A percentile compares a stretch with the other conserved stretches of the same genome.
These are phyloP conservation scores for Candida vaughaniae DNA, from an alignment of 805 yeast species.

Conservation along the genomic window DNA sequence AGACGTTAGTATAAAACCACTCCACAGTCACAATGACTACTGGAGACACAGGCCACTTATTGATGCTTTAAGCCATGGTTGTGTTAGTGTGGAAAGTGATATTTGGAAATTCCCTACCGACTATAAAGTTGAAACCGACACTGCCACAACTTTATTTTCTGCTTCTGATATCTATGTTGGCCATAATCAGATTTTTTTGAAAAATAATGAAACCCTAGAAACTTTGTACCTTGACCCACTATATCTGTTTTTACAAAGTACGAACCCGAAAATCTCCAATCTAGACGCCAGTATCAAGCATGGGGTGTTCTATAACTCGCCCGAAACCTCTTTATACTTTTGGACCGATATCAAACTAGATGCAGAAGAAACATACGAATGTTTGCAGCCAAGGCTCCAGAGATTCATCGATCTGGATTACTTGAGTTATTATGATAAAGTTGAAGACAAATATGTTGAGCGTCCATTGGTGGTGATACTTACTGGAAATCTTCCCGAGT, in stretches of 20 bases:
- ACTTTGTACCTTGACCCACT: slow-evolving; percentile 55
- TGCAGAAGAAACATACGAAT: slow-evolving; percentile 47
- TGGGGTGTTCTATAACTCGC: slow-evolving; percentile 42
- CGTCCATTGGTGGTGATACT: slow-evolving; percentile 64
- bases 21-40: slow-evolving; percentile 73
- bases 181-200: slow-evolving; percentile 51
- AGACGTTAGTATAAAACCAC: slow-evolving; percentile 40
- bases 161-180: slow-evolving; percentile 55
- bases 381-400: slow-evolving; percentile 44
- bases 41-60: slow-evolving; percentile 58
- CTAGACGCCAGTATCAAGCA: slow-evolving; percentile 20
- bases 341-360: slow-evolving; percentile 65
- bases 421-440: slow-evolving; percentile 48
- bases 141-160: slow-evolving; percentile 19
- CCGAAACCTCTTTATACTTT: slow-evolving; percentile 53
- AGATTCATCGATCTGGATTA: slow-evolving; percentile 49
- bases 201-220: slow-evolving; percentile 45
- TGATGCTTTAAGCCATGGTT: slow-evolving; percentile 57
- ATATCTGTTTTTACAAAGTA: slow-evolving; percentile 43
- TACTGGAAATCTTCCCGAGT: slow-evolving; percentile 63
- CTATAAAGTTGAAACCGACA: slow-evolving; percentile 23
- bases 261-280: slow-evolving; percentile 35
- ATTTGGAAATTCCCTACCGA: slow-evolving; percentile 49
- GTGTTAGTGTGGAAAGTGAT: slow-evolving; percentile 65
- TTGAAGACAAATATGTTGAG: slow-evolving; percentile 27